Evolutionary conservation across 2,329 filamentous ascomycete genomes (phyloP).

Genomic region (Claviceps citrina): DNA sequence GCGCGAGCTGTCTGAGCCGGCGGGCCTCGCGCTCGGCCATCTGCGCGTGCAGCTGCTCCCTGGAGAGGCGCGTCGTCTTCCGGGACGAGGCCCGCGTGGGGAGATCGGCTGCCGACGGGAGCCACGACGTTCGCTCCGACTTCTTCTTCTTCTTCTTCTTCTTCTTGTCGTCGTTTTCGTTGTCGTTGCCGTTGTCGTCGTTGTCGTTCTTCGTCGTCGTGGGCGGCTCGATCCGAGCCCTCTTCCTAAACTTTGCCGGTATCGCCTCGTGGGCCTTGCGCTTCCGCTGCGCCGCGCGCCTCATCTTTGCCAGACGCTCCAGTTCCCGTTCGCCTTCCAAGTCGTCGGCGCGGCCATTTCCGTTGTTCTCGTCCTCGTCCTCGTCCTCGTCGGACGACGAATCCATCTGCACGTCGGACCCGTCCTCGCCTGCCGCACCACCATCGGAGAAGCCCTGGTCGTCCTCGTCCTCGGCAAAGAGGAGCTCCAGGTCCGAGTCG

Average conservation of each 20-base stretch:
- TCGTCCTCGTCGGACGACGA: constrained; percentile 73
- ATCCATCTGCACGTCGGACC: constrained; percentile 70
- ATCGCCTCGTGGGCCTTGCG: constrained; percentile 66
- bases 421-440: constrained; percentile 45
- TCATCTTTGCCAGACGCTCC: constrained; percentile 57
- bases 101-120: constrained; percentile 37
- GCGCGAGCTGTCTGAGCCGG: constrained; percentile 52
- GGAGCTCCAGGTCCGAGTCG: constrained; percentile 51
- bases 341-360: constrained; percentile 43
- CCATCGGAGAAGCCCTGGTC: constrained; percentile 56
- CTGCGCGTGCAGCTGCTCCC: constrained; percentile 50
- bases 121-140: constrained; percentile 43
- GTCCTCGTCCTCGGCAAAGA: constrained; percentile 61
- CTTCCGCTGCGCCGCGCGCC: constrained; percentile 54
- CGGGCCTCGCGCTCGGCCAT: constrained; percentile 58
- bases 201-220: no score
- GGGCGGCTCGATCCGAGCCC: constrained; percentile 54
- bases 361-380: constrained; percentile 56
- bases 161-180: no score
- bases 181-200: no score
- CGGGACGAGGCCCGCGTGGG: constrained; percentile 44
- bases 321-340: constrained; percentile 79
- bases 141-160: no score
- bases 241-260: constrained; percentile 56
- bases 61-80: constrained; percentile 42